phyloP scores from a whole-genome alignment of 345 rosid genomes.

The Brassica incana region DNA sequence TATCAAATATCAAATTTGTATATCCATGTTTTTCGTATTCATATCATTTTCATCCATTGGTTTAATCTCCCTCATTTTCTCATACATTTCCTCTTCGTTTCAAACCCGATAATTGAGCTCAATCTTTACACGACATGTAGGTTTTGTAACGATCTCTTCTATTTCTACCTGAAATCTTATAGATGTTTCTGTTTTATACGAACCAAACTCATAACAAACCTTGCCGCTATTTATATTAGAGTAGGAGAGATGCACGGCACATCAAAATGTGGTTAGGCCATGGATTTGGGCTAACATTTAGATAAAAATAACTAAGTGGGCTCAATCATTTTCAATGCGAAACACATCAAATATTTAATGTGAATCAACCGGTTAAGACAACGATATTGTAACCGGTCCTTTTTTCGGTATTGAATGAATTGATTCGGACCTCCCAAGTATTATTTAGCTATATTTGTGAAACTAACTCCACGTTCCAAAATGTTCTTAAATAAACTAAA shows the following conservation, averaged over 20 bases:
- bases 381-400: conserved; percentile 37
- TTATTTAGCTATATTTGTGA: conserved; percentile 12
- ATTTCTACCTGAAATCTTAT: not conserved
- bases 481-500: not conserved
- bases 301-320: conserved; percentile 9
- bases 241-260: conserved; percentile 10
- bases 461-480: conserved; percentile 1
- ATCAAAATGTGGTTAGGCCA: conserved; percentile 34
- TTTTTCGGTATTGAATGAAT: conserved; percentile 31
- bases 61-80: not conserved
- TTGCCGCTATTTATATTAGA: not conserved
- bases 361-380: conserved; percentile 31
- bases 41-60: not conserved
- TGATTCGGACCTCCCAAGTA: conserved; percentile 23
- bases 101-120: not conserved
- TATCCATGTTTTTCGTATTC: conserved; percentile 12
- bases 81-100: not conserved
- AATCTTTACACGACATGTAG: conserved; percentile 8
- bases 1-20: not conserved
- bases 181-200: not conserved
- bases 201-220: conserved; percentile 26
- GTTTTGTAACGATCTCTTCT: conserved; percentile 1
- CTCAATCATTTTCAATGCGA: conserved; percentile 25
- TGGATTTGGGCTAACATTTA: conserved; percentile 23
- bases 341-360: conserved; percentile 32